Conservation (phyloP, 1,139 yeast species). For the Kodamaea plutei region DNA sequence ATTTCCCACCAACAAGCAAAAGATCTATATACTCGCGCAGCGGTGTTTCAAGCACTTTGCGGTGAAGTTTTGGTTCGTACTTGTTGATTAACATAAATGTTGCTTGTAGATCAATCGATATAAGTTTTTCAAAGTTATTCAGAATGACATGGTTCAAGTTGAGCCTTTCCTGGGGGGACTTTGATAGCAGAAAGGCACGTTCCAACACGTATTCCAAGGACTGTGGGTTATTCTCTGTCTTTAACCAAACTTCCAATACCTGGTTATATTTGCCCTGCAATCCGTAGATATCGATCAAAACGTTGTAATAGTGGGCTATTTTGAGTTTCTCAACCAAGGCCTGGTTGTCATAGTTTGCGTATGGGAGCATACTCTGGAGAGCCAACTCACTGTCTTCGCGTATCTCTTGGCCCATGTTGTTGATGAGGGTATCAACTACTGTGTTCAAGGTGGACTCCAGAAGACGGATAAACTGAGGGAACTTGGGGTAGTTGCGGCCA, state of each 20-base stretch:
- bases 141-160: constrained; percentile 32
- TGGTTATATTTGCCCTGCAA: constrained; percentile 50
- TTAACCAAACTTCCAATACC: constrained; percentile 39
- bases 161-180: constrained; percentile 26
- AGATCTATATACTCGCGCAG: constrained; percentile 25
- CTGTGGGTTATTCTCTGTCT: constrained; percentile 10
- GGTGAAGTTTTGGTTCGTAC: constrained; percentile 37
- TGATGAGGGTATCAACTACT: constrained; percentile 45
- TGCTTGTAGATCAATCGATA: constrained; percentile 29
- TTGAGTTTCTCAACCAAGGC: constrained; percentile 49
- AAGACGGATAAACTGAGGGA: constrained; percentile 68
- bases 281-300: constrained; percentile 54
- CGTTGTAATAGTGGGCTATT: constrained; percentile 52
- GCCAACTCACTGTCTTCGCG: constrained; percentile 70
- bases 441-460: constrained; percentile 53
- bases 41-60: constrained; percentile 24
- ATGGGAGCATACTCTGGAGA: constrained; percentile 60
- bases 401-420: constrained; percentile 22
- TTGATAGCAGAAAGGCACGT: constrained; percentile 33
- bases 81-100: constrained; percentile 36
- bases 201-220: constrained; percentile 26
- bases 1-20: constrained; percentile 12
- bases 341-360: constrained; percentile 44
- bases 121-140: constrained; percentile 34
- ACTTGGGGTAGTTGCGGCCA: constrained; percentile 75